Percentiles rank a stretch among this genome's conserved stretches.
Evolutionary conservation across 1,139 yeast genomes (phyloP).

Genomic region (Hansenula sp.): DNA sequence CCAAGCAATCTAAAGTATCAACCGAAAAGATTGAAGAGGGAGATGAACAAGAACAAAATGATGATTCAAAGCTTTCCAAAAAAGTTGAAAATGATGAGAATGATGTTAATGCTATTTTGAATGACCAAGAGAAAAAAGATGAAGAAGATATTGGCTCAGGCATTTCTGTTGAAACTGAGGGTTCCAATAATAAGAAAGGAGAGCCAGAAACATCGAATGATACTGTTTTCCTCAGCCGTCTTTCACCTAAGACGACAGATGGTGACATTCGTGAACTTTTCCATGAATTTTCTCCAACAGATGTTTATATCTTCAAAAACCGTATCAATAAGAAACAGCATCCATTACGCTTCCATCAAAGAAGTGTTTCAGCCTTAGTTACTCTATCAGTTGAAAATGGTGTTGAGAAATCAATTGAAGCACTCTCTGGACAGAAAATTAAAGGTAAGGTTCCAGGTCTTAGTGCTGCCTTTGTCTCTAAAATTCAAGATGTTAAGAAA

Average conservation of each 20-base stretch:
- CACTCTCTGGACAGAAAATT: constrained; percentile 34
- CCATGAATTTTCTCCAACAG: constrained; percentile 41
- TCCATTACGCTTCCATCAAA: constrained; percentile 26
- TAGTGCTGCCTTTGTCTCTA: constrained; percentile 36
- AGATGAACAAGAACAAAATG: constrained; percentile 40
- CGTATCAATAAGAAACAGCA: constrained; percentile 18
- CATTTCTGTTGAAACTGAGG: constrained; percentile 31
- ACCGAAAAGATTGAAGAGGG: constrained; percentile 21
- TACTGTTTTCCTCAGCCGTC: constrained; percentile 48
- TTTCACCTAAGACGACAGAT: constrained; percentile 39
- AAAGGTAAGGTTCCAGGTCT: constrained; percentile 34
- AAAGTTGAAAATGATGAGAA: not conserved
- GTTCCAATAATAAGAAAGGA: constrained; percentile 23
- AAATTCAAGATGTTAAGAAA: constrained; percentile 38
- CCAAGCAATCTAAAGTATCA: not conserved
- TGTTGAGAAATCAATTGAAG: constrained; percentile 41
- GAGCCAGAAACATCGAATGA: constrained; percentile 23
- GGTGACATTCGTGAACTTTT: constrained; percentile 40
- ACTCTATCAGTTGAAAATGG: constrained; percentile 41
- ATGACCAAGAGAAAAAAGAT: not conserved
- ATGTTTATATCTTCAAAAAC: constrained; percentile 42
- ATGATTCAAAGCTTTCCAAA: constrained; percentile 6
- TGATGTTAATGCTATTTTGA: not conserved
- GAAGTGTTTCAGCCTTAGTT: constrained; percentile 49
- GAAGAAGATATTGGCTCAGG: constrained; percentile 1